Base-by-base conservation (phyloP, 768 basidiomycete genomes). In the Russula lepida region DNA sequence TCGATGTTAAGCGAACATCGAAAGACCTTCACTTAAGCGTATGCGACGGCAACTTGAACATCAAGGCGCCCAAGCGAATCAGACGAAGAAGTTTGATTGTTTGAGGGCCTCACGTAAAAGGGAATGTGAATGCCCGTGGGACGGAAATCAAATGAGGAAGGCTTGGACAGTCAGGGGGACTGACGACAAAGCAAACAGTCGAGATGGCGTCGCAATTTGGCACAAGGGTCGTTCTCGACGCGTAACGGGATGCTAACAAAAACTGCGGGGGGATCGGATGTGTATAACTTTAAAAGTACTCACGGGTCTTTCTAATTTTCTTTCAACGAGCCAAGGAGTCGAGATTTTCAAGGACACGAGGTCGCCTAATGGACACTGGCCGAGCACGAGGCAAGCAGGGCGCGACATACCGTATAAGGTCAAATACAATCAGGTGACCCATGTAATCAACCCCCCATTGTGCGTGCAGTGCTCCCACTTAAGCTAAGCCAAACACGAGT, bases 341-440 rank as follows among this genome's bases (percentile, higher is more conserved):
- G 17, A 57, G 33, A 44, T 17, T n/a, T 50, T n/a, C 15, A 55
- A 48, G 39, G 21, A 28, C 61, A 62, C 61, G 61, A 62, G 56
- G 56, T 48, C 44, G 56, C 47, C 51, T 48, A 47, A 54, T 23
- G 35, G 41, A 53, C 25, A 51, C 17, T 8, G 35, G 6, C 15
- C 35, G 15, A 39, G 61, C 56, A 57, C 35, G 61, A 58, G 61
- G 61, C 60, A 11, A 52, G 25, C 21, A 19, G 6, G 43, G 47
- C 28, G 32, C 33, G 54, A 48, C 30, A 28, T 43, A 7, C 61
- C 44, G 25, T 41, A 62, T 58, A 37, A 52, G 33, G 62, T 25
- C 62, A 63, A 54, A 63, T 63, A 37, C 56, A 21, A 52, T 63
- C 61, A 62, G 61, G 56, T 62, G 61, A 58, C 35, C 35, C 15